Conservation (phyloP, 1,284 basidiomycete genomes). For the Sanghuangporus sanghuang region DNA sequence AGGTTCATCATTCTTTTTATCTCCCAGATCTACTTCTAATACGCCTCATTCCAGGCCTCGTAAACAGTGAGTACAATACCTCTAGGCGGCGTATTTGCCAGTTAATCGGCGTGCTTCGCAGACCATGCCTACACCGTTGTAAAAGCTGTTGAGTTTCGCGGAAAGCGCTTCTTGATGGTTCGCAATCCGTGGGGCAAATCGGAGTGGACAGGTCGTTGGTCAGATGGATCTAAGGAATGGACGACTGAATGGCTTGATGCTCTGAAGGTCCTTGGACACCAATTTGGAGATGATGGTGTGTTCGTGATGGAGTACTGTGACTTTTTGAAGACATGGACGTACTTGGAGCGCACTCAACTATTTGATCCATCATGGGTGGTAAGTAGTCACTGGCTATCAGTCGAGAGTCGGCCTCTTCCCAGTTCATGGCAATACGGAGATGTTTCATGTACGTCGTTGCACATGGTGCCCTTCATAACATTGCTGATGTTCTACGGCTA, state of each 20-base stretch:
- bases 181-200: slow-evolving; percentile 49
- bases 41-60: slow-evolving; percentile 27
- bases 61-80: background rate
- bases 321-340: slow-evolving; percentile 41
- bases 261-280: slow-evolving; percentile 33
- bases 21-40: background rate
- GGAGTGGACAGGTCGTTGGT: slow-evolving; percentile 50
- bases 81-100: background rate
- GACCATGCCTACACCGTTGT: slow-evolving; percentile 49
- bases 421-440: slow-evolving; percentile 44
- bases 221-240: slow-evolving; percentile 50
- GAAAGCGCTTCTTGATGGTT: slow-evolving; percentile 45
- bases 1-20: slow-evolving; percentile 6
- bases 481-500: background rate
- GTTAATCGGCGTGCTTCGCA: background rate
- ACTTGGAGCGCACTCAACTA: slow-evolving; percentile 41
- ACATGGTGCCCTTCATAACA: background rate
- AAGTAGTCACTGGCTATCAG: slow-evolving; percentile 43
- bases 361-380: slow-evolving; percentile 46
- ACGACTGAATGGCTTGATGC: slow-evolving; percentile 40
- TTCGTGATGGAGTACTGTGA: slow-evolving; percentile 56
- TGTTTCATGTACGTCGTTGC: slow-evolving; percentile 37
- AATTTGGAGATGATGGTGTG: slow-evolving; percentile 46
- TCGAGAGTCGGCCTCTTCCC: slow-evolving; percentile 31
- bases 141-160: slow-evolving; percentile 41